Percentiles rank a stretch among this genome's conserved stretches.
phyloP scores from a whole-genome alignment of 2,329 filamentous ascomycete species.

The Clonostachys rhizophaga region DNA sequence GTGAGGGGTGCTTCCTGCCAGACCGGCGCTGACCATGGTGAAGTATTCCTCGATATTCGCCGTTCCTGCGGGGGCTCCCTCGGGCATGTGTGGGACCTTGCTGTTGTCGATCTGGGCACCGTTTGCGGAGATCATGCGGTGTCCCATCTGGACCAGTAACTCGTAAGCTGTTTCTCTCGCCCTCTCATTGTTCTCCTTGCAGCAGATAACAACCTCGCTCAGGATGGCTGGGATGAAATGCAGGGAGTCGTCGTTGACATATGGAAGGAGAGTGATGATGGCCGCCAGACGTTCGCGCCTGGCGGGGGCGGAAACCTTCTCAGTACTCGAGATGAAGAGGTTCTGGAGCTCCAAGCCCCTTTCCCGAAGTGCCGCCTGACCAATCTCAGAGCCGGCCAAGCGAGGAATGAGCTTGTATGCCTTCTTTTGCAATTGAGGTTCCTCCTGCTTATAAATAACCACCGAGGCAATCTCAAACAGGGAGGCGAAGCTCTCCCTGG shows the following conservation, averaged over 20 bases:
- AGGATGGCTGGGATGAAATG: slow-evolving; percentile 92
- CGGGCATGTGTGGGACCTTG: slow-evolving; percentile 82
- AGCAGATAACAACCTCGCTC: slow-evolving; percentile 91
- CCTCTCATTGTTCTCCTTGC: slow-evolving; percentile 97
- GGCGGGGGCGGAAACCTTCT: slow-evolving; percentile 83
- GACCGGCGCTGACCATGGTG: slow-evolving; percentile 95
- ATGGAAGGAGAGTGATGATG: slow-evolving; percentile 74
- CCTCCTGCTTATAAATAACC: slow-evolving; percentile 75
- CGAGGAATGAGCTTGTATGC: slow-evolving; percentile 97
- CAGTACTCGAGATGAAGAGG: slow-evolving; percentile 73
- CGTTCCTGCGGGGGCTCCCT: slow-evolving; percentile 68
- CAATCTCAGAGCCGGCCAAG: slow-evolving; percentile 74
- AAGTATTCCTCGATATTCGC: slow-evolving; percentile 93
- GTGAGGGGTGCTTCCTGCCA: slow-evolving; percentile 88
- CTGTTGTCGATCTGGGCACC: slow-evolving; percentile 77
- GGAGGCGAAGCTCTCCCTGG: slow-evolving; percentile 75
- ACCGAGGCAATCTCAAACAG: slow-evolving; percentile 84
- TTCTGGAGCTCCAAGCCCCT: slow-evolving; percentile 75
- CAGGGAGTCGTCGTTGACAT: slow-evolving; percentile 71
- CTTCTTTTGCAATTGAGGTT: slow-evolving; percentile 96
- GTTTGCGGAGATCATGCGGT: slow-evolving; percentile 64
- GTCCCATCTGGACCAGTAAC: slow-evolving; percentile 81
- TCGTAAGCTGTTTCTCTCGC: slow-evolving; percentile 87
- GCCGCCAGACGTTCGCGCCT: slow-evolving; percentile 82
- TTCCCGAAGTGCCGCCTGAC: slow-evolving; percentile 70